phyloP scores from a whole-genome alignment of 352 stramenopile species.

The Phytophthora cryptogea region DNA sequence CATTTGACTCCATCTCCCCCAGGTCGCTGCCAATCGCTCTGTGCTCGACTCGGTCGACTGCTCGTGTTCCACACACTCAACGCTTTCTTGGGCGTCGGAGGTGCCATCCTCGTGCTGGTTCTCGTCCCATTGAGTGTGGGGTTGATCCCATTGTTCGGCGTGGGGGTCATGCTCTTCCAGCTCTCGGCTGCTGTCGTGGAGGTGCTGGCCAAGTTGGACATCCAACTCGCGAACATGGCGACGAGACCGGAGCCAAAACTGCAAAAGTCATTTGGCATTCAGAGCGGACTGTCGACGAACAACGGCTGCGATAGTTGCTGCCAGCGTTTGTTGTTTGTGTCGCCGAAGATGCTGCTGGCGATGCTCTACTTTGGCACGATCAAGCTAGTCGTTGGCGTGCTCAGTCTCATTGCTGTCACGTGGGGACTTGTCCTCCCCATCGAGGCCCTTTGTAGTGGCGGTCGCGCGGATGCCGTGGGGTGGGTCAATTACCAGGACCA shows the following conservation, averaged over 20 bases:
- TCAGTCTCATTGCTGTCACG: constrained; percentile 35
- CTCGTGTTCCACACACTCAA: constrained; percentile 36
- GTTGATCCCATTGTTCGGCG: constrained; percentile 30
- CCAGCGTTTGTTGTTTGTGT: constrained; percentile 27
- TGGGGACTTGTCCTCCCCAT: constrained; percentile 39
- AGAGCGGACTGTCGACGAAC: constrained; percentile 30
- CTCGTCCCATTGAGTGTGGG: constrained; percentile 33
- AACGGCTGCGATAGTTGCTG: constrained; percentile 21
- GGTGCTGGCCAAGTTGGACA: constrained; percentile 21
- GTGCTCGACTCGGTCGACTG: constrained; percentile 6
- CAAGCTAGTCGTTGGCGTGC: constrained; percentile 44
- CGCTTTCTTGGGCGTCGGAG: constrained; percentile 25
- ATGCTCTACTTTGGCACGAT: constrained; percentile 54
- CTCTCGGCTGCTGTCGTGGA: constrained; percentile 28
- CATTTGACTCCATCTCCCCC: constrained; percentile 3
- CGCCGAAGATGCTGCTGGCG: constrained; percentile 31
- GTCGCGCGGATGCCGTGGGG: constrained; percentile 19
- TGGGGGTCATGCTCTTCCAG: constrained; percentile 35
- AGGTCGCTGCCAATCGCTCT: constrained; percentile 2
- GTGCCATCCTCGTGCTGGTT: constrained; percentile 30
- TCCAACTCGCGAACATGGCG: constrained; percentile 34
- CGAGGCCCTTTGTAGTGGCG: constrained; percentile 31
- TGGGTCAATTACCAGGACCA: constrained; percentile 27
- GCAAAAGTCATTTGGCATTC: constrained; percentile 23
- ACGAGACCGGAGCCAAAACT: constrained; percentile 15